These are phyloP conservation scores for Cytospora mali DNA, from an alignment of 2,329 filamentous ascomycete genomes.

Conservation along the genomic window DNA sequence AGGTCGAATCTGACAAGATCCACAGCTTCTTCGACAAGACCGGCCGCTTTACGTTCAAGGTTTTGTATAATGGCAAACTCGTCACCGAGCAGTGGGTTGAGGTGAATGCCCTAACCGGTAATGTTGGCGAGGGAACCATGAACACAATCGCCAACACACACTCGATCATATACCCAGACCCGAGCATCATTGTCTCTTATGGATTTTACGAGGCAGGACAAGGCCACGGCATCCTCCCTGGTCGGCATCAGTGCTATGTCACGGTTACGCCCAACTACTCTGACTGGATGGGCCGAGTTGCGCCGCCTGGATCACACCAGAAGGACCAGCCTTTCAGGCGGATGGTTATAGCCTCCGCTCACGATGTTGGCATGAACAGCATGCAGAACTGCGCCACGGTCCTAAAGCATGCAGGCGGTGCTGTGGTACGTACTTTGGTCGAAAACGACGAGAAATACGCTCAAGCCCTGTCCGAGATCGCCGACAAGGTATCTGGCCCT, in stretches of 20 bases:
- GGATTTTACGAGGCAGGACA: conserved; percentile 53
- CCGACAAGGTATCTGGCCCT: conserved; percentile 34
- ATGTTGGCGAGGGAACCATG: conserved; percentile 45
- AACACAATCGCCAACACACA: conserved; percentile 38
- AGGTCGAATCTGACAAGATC: conserved; percentile 49
- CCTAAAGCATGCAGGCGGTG: conserved; percentile 41
- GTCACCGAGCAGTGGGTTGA: conserved; percentile 48
- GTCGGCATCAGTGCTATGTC: conserved; percentile 48
- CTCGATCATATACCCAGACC: conserved; percentile 36
- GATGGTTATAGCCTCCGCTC: conserved; percentile 48
- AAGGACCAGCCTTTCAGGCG: conserved; percentile 45
- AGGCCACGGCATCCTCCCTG: conserved; percentile 46
- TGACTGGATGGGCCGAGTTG: conserved; percentile 47
- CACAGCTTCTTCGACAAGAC: conserved; percentile 45
- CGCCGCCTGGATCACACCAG: conserved; percentile 42
- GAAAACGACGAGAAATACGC: conserved; percentile 30
- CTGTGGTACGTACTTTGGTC: conserved; percentile 35
- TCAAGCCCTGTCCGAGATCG: conserved; percentile 31
- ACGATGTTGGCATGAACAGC: conserved; percentile 56
- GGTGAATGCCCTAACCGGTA: conserved; percentile 49
- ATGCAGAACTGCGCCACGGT: conserved; percentile 46
- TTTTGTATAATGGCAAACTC: conserved; percentile 42
- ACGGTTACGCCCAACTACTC: conserved; percentile 47
- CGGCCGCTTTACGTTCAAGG: conserved; percentile 48
- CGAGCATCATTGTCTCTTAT: conserved; percentile 46